Percentiles rank a stretch among this genome's conserved stretches.
These are phyloP conservation scores for Pythium phragmiticola DNA, from an alignment of 352 stramenopile genomes.

Conservation along the genomic window DNA sequence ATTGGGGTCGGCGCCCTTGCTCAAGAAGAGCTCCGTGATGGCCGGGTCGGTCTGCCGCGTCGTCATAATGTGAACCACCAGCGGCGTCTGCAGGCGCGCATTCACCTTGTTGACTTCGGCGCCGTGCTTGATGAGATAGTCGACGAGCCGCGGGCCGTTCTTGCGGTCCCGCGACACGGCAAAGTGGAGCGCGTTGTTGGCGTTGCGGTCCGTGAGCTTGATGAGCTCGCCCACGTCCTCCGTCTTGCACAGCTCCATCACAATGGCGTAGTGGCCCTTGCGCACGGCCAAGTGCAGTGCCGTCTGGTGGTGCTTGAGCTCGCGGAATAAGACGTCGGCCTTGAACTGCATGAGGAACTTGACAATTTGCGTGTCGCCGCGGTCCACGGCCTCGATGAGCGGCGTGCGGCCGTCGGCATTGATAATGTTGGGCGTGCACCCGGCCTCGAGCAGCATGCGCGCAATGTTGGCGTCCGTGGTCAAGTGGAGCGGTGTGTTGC, in stretches of 20 bases:
- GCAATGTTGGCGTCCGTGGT: constrained; percentile 75
- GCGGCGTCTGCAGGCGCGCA: constrained; percentile 66
- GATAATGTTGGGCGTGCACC: constrained; percentile 82
- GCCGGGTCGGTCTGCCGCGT: constrained; percentile 79
- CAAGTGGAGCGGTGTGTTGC: constrained; percentile 84
- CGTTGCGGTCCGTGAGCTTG: constrained; percentile 75
- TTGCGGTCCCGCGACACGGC: constrained; percentile 80
- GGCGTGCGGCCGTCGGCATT: constrained; percentile 75
- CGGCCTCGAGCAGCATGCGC: constrained; percentile 78
- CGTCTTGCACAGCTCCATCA: constrained; percentile 84
- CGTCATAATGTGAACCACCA: constrained; percentile 86
- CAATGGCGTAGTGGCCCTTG: constrained; percentile 83
- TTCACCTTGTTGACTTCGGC: constrained; percentile 86
- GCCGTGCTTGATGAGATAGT: constrained; percentile 84
- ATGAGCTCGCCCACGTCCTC: constrained; percentile 64
- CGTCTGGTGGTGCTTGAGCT: constrained; percentile 85
- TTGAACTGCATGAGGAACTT: constrained; percentile 80
- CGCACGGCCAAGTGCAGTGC: constrained; percentile 78
- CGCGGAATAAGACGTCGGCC: constrained; percentile 81
- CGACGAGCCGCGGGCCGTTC: constrained; percentile 75
- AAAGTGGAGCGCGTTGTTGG: constrained; percentile 86
- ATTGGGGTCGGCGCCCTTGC: constrained; percentile 62
- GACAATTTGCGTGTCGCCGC: constrained; percentile 70
- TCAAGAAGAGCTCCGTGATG: constrained; percentile 73
- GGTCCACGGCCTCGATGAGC: constrained; percentile 79